These are phyloP conservation scores for Cenchrus americanus DNA, from an alignment of 176 grass and related monocot species.

Conservation along the genomic window DNA sequence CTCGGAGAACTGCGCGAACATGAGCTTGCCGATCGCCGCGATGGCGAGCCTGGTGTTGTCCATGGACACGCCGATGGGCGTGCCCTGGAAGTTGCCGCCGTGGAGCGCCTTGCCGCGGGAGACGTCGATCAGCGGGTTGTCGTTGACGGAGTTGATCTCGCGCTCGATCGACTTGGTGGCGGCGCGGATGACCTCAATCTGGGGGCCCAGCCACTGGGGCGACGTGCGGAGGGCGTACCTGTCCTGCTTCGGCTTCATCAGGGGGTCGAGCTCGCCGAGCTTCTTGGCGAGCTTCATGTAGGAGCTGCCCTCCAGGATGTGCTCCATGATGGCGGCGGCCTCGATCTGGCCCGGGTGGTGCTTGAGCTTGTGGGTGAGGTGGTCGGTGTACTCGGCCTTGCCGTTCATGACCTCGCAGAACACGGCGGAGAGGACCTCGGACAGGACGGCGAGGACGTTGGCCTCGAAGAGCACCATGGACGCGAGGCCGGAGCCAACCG, in stretches of 20 bases:
- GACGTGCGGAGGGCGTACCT: slow-evolving; percentile 91
- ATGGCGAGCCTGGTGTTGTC: slow-evolving; percentile 87
- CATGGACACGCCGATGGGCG: slow-evolving; percentile 93
- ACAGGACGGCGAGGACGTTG: slow-evolving; percentile 62
- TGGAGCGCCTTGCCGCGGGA: slow-evolving; percentile 82
- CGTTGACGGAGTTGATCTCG: slow-evolving; percentile 95
- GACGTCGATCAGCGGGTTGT: slow-evolving; percentile 93
- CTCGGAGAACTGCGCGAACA: slow-evolving; percentile 95
- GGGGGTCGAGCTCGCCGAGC: slow-evolving; percentile 69
- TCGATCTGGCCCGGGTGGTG: slow-evolving; percentile 95
- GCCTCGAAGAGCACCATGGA: slow-evolving; percentile 77
- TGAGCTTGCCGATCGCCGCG: slow-evolving; percentile 91
- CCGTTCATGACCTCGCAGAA: slow-evolving; percentile 95
- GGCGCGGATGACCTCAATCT: slow-evolving; percentile 83
- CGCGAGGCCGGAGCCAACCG: slow-evolving; percentile 79
- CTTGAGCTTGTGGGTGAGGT: slow-evolving; percentile 89
- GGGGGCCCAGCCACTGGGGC: slow-evolving; percentile 88
- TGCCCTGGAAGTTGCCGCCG: slow-evolving; percentile 94
- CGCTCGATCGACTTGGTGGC: slow-evolving; percentile 76
- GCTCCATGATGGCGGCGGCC: slow-evolving; percentile 91
- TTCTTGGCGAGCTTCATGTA: slow-evolving; percentile 76
- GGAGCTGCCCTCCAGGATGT: slow-evolving; percentile 78
- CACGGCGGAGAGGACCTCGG: slow-evolving; percentile 73
- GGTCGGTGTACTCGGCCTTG: slow-evolving; percentile 87
- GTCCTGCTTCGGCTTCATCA: slow-evolving; percentile 96